Evolutionary conservation across 345 rosid genomes (phyloP).

Genomic region (Syzygium jambos): DNA sequence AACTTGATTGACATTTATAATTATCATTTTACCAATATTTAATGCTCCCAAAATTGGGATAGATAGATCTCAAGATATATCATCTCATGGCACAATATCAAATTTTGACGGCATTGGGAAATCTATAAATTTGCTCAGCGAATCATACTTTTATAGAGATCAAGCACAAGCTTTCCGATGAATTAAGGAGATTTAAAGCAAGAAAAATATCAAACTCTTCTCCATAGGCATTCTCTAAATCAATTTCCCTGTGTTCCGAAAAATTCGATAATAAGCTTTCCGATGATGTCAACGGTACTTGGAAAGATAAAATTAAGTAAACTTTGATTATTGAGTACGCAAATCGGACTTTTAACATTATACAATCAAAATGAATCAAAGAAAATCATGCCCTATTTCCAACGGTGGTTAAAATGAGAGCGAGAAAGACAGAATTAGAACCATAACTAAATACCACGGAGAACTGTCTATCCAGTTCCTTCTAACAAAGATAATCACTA

Average conservation of each 20-base stretch:
- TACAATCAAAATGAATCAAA: neutral
- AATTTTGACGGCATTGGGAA: neutral
- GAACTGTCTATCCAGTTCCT: too few species aligned
- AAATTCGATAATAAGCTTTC: neutral
- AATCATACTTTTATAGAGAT: neutral
- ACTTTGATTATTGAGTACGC: neutral
- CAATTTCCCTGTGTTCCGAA: neutral
- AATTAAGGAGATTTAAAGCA: neutral
- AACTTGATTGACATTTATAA: neutral
- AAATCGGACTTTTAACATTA: neutral
- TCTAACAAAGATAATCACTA: too few species aligned
- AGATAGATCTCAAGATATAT: neutral
- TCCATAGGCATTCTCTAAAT: neutral
- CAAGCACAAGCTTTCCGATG: neutral
- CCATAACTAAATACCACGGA: too few species aligned
- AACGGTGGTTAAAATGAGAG: too few species aligned
- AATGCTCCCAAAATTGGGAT: neutral
- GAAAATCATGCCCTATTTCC: too few species aligned
- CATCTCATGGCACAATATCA: neutral
- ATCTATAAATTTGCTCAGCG: neutral
- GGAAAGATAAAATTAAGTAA: neutral
- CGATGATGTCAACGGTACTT: neutral
- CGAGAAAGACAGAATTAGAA: too few species aligned
- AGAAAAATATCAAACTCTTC: neutral
- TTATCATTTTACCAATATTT: neutral